Evolutionary conservation across 140 eudicot genomes (phyloP), one percentile per base, ranked within the genome.

Genomic region (Ambrosia hybrid): DNA sequence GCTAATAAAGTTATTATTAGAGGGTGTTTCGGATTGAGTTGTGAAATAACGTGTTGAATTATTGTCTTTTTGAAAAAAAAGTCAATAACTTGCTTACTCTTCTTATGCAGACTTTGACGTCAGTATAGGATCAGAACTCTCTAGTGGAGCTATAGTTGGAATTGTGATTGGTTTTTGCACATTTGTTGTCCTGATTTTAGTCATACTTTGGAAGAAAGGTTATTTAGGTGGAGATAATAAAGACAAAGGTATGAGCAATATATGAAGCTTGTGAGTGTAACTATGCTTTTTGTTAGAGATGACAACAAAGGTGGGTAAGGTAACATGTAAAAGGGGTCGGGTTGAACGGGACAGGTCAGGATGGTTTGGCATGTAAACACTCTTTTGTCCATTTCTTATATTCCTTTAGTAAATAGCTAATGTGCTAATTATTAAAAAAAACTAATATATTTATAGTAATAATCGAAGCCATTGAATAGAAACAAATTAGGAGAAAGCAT

Each of bases 111-210:
- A 91, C 80, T 91, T 77, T 78, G 73, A 79, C 15, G 67, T 80
- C n/a, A 30, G 74, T 13, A 78, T 90, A 26, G 86, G 78, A 12
- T 70, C 80, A 30, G 83, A 83, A 56, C 74, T 88, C 66, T 80
- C 97, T 58, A 78, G 53, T 68, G 85, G 86, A 60, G 85, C 87
- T 65, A 82, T 83, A 67, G 78, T 68, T 49, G 97, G 89, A 70
- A 91, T 88, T 70, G 93, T 84, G 68, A 49, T 71, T 68, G 84
- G 81, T 73, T 84, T 89, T 5, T 67, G 74, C 17, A 78, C 62
- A 43, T 67, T 75, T 52, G 13, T 88, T 21, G 12, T 14, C 67
- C 60, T 84, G 72, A 57, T 86, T 62, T 49, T 88, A 59, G 61
- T 68, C 51, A 21, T 77, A 43, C 89, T 91, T 17, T 66, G 92